phyloP scores from a whole-genome alignment of 176 grass and related monocot genomes.

The Puccinellia tenuiflora region DNA sequence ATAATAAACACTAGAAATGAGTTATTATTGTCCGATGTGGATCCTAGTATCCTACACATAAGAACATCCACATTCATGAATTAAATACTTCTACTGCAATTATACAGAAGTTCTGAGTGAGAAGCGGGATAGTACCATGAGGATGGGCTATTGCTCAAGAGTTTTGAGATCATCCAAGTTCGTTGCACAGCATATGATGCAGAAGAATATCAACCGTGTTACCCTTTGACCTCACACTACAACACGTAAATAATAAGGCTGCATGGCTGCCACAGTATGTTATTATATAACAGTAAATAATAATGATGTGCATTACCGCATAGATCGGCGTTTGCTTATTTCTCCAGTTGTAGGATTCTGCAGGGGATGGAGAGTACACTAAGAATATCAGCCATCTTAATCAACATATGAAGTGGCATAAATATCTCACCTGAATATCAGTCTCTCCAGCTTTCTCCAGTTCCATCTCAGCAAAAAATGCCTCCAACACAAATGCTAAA shows the following conservation, averaged over 20 bases:
- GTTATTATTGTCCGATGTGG: background rate
- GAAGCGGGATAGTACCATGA: slow-evolving; percentile 21
- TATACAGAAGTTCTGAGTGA: slow-evolving; percentile 5
- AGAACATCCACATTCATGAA: background rate
- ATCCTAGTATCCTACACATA: background rate
- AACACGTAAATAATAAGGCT: background rate
- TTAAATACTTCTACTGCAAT: background rate
- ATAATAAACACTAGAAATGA: background rate
- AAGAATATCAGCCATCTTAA: background rate
- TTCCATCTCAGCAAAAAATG: slow-evolving; percentile 99
- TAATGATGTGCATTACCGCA: slow-evolving; percentile 49
- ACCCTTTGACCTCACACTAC: slow-evolving; percentile 58
- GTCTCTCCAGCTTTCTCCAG: slow-evolving; percentile 58
- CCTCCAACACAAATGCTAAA: slow-evolving; percentile 94
- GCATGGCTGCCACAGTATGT: slow-evolving; percentile 6
- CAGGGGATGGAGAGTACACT: background rate
- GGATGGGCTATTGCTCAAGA: slow-evolving; percentile 28
- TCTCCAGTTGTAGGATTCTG: slow-evolving; percentile 25
- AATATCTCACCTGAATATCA: slow-evolving; percentile 42
- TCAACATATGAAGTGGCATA: background rate
- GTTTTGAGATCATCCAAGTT: slow-evolving; percentile 62
- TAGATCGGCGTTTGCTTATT: slow-evolving; percentile 22
- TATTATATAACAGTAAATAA: slow-evolving; percentile 13
- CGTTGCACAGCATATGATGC: slow-evolving; percentile 82
- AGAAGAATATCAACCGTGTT: slow-evolving; percentile 83